These are phyloP conservation scores for Tuber borchii DNA, from an alignment of 495 filamentous ascomycete species.

Conservation along the genomic window DNA sequence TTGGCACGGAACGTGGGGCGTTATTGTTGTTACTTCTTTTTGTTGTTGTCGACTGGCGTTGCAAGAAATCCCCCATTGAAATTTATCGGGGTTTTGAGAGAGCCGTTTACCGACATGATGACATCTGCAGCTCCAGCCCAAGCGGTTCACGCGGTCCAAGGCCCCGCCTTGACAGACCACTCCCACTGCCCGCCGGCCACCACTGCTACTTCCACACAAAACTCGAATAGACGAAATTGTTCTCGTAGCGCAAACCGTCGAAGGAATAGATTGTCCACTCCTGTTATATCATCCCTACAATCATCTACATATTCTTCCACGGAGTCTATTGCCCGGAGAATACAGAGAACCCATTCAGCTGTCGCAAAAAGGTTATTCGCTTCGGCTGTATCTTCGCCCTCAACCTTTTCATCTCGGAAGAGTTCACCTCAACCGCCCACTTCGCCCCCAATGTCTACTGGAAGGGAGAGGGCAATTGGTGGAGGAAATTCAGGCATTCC, in stretches of 20 bases:
- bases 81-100: not conserved
- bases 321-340: conserved; percentile 28
- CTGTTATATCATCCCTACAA: conserved; percentile 8
- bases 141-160: conserved; percentile 23
- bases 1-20: not conserved
- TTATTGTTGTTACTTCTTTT: not conserved
- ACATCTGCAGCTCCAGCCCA: conserved; percentile 28
- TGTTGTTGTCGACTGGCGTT: not conserved
- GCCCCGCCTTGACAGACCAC: conserved; percentile 26
- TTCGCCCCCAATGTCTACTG: conserved; percentile 19
- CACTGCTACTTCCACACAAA: not conserved
- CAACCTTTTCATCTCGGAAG: conserved; percentile 21
- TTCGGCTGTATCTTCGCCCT: conserved; percentile 28
- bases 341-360: conserved; percentile 32
- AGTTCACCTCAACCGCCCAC: conserved; percentile 9
- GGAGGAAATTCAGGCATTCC: conserved; percentile 41
- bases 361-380: conserved; percentile 38
- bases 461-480: conserved; percentile 27
- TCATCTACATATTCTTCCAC: conserved; percentile 14
- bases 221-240: conserved; percentile 19
- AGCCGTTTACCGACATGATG: conserved; percentile 39
- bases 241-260: conserved; percentile 11
- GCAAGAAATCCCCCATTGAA: not conserved
- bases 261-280: conserved; percentile 16
- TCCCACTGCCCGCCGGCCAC: conserved; percentile 11